Base-by-base conservation (phyloP, 345 rosid species). In the Sisymbrium altissimum region DNA sequence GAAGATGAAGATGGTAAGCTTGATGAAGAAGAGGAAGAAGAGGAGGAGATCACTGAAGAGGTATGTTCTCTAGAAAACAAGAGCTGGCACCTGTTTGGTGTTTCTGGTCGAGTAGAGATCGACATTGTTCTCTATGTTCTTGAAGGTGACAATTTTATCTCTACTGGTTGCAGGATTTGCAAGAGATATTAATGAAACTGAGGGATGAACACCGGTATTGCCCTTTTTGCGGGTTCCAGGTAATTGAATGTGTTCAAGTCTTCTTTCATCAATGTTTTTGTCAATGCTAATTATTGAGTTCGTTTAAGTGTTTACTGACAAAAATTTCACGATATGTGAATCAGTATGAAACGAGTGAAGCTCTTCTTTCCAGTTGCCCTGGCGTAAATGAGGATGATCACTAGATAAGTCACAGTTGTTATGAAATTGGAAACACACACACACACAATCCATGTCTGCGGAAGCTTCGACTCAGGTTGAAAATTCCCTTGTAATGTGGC, bases 141-240 rank as follows among this genome's bases (percentile, higher is more conserved):
- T 56, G 32, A 21, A n/a, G 12, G 29, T 75, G 41, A 61, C 64
- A 48, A 7, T 43, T 58, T 58, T 63, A 60, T 15, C 52, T 45
- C 38, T 53, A 9, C 25, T 85, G 77, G 69, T 68, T 86, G 79
- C 89, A 91, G 97, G 92, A 91, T 80, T 85, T 91, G 85, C 83
- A 71, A 73, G 89, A 80, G 52, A 69, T 89, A 44, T 81, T 91
- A 81, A 83, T 78, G 83, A 88, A 85, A 81, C 79, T 89, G 75
- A 84, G 97, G 78, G 96, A 82, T 44, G 92, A 92, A 68, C 77
- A 85, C 82, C 84, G 75, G 38, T 92, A 95, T 64, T 95, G 93
- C 79, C 86, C 82, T 27, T 95, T 92, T 78, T 89, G 96, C 77
- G 97, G 97, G 49, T 84, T 87, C 73, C 89, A 83, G 96, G 97